Percentiles rank a stretch among this genome's conserved stretches.
Conservation (phyloP, 2,329 filamentous ascomycete genomes). For the Aspergillus sp. region DNA sequence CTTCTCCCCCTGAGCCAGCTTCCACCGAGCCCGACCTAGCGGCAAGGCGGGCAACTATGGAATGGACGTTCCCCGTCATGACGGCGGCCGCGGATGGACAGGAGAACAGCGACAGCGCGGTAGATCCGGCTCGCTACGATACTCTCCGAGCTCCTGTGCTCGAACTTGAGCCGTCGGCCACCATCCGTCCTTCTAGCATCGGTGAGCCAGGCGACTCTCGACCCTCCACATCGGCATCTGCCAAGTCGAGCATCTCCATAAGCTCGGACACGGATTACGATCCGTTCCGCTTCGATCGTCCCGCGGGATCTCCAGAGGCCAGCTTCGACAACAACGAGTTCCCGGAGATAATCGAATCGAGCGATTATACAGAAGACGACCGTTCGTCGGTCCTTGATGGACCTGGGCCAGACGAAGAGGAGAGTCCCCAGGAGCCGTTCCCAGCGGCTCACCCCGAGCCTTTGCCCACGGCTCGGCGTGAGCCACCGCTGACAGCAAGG, state of each 20-base stretch:
- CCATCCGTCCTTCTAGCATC: slow-evolving; percentile 15
- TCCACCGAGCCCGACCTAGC: slow-evolving; percentile 16
- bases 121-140: slow-evolving; percentile 26
- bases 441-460: slow-evolving; percentile 18
- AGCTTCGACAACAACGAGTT: slow-evolving; percentile 26
- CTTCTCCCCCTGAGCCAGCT: not conserved
- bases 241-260: slow-evolving; percentile 23
- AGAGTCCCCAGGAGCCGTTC: slow-evolving; percentile 31
- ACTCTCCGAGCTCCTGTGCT: slow-evolving; percentile 33
- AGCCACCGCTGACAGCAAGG: slow-evolving; percentile 4
- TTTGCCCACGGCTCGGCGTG: slow-evolving; percentile 24
- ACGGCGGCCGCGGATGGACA: slow-evolving; percentile 20
- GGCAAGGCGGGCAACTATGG: slow-evolving; percentile 46
- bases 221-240: slow-evolving; percentile 39
- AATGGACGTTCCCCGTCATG: slow-evolving; percentile 56
- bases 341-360: slow-evolving; percentile 46
- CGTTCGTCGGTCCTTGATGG: slow-evolving; percentile 53
- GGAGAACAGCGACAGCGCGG: not conserved
- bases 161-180: slow-evolving; percentile 14
- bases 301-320: slow-evolving; percentile 25
- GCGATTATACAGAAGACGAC: slow-evolving; percentile 49
- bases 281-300: slow-evolving; percentile 43
- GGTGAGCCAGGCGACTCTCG: slow-evolving; percentile 33
- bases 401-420: slow-evolving; percentile 55
- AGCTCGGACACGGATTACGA: slow-evolving; percentile 43